Evolutionary conservation across 2,329 filamentous ascomycete genomes (phyloP).

Genomic region (Knufia fluminis): DNA sequence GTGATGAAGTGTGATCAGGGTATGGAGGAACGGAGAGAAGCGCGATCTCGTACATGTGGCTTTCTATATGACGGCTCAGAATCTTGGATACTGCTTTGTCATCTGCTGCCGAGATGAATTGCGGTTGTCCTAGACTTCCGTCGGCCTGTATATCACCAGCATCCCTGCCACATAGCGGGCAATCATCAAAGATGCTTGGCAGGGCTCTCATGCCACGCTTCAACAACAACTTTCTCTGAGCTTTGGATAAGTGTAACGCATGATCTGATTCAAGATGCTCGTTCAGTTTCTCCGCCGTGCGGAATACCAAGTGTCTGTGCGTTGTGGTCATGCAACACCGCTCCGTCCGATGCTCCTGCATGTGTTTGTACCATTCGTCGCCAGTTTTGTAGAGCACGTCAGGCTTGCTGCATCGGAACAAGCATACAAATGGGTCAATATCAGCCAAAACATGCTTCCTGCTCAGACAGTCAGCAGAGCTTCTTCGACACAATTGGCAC

Average conservation of each 20-base stretch:
- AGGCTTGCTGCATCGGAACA: not conserved
- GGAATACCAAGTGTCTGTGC: not conserved
- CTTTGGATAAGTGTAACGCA: not conserved
- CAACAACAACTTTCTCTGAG: not conserved
- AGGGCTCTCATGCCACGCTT: not conserved
- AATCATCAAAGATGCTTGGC: not conserved
- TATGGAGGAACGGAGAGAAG: not conserved
- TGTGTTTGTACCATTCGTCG: slow-evolving; percentile 2
- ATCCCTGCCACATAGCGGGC: not conserved
- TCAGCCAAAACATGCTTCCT: not conserved
- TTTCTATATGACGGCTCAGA: not conserved
- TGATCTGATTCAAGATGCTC: not conserved
- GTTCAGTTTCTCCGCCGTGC: not conserved
- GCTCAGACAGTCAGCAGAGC: not conserved
- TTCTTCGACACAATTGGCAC: not conserved
- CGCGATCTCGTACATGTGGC: slow-evolving; percentile 1
- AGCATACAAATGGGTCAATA: slow-evolving; percentile 4
- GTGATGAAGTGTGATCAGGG: not conserved
- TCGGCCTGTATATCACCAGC: not conserved
- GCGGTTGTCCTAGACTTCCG: not conserved
- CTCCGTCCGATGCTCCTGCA: not conserved
- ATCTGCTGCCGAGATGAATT: not conserved
- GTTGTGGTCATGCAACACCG: not conserved
- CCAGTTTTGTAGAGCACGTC: not conserved
- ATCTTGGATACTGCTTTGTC: not conserved